These are phyloP conservation scores for Aspergillus ostianus DNA, from an alignment of 495 filamentous ascomycete species.

Conservation along the genomic window DNA sequence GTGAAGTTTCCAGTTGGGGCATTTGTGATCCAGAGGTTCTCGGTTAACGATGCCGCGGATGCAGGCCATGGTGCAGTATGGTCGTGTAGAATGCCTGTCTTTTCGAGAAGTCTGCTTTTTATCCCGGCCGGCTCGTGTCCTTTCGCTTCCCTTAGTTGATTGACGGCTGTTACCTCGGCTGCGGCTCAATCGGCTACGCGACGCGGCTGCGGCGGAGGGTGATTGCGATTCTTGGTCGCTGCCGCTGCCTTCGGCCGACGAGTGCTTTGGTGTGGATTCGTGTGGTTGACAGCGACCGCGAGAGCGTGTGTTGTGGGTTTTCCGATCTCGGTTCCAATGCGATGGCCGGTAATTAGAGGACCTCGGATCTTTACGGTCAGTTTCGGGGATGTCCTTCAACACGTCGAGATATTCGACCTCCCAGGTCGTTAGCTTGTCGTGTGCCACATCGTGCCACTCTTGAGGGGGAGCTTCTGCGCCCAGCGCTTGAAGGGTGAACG, in stretches of 20 bases:
- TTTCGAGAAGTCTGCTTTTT: conserved; percentile 20
- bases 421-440: conserved; percentile 25
- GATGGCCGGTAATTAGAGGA: conserved; percentile 31
- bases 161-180: conserved; percentile 14
- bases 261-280: conserved; percentile 49
- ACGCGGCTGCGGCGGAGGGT: conserved; percentile 21
- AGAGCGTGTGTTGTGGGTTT: conserved; percentile 28
- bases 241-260: conserved; percentile 22
- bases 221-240: conserved; percentile 24
- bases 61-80: conserved; percentile 29
- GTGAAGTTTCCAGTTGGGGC: conserved; percentile 25
- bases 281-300: conserved; percentile 23
- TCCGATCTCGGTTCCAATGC: conserved; percentile 24
- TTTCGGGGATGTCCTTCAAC: conserved; percentile 30
- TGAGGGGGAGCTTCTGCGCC: conserved; percentile 28
- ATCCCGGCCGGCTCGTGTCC: conserved; percentile 11
- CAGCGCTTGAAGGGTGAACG: conserved; percentile 46
- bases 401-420: conserved; percentile 29
- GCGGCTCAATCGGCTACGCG: conserved; percentile 19
- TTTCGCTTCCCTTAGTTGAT: conserved; percentile 17
- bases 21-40: conserved; percentile 25
- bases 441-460: conserved; percentile 37
- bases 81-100: conserved; percentile 15
- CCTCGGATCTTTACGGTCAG: conserved; percentile 20
- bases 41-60: conserved; percentile 25